These are phyloP conservation scores for Sporothrix brasiliensis DNA, from an alignment of 2,329 filamentous ascomycete species.

Conservation along the genomic window DNA sequence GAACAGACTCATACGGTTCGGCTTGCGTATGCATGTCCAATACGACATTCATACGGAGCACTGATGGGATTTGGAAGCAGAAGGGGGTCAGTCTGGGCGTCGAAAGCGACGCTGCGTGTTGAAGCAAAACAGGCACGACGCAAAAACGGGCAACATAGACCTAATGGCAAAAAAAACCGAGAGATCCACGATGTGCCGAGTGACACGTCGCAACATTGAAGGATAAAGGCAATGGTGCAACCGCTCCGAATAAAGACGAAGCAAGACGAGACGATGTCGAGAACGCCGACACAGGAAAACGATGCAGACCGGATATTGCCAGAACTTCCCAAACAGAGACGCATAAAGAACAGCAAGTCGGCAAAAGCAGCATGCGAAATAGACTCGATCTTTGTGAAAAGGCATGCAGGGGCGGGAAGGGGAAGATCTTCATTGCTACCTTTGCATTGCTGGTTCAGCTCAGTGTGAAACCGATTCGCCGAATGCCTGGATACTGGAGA, in stretches of 20 bases:
- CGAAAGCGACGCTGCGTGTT: constrained; percentile 10
- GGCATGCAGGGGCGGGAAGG: constrained; percentile 13
- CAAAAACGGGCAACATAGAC: constrained; percentile 7
- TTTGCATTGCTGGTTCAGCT: constrained; percentile 30
- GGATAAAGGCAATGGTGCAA: too few species aligned
- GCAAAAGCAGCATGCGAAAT: constrained; percentile 1
- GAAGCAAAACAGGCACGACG: constrained; percentile 23
- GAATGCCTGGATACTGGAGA: constrained; percentile 33
- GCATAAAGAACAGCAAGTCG: neutral
- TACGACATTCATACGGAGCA: too few species aligned
- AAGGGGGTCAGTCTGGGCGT: constrained; percentile 16
- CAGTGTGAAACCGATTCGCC: constrained; percentile 35
- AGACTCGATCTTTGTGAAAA: neutral
- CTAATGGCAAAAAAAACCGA: neutral
- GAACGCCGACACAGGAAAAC: neutral
- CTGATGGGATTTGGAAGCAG: constrained; percentile 15
- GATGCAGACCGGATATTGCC: neutral
- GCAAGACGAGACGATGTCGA: constrained; percentile 16
- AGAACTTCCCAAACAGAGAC: neutral
- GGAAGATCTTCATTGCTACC: constrained; percentile 10
- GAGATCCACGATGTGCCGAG: neutral
- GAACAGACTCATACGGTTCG: constrained; percentile 9
- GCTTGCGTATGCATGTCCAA: constrained; percentile 12
- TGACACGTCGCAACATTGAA: too few species aligned
- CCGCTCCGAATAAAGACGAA: neutral